Percentiles rank a stretch among this genome's conserved stretches.
Evolutionary conservation across 2,329 filamentous ascomycete genomes (phyloP).

Genomic region (Trichophyton benhamiae): DNA sequence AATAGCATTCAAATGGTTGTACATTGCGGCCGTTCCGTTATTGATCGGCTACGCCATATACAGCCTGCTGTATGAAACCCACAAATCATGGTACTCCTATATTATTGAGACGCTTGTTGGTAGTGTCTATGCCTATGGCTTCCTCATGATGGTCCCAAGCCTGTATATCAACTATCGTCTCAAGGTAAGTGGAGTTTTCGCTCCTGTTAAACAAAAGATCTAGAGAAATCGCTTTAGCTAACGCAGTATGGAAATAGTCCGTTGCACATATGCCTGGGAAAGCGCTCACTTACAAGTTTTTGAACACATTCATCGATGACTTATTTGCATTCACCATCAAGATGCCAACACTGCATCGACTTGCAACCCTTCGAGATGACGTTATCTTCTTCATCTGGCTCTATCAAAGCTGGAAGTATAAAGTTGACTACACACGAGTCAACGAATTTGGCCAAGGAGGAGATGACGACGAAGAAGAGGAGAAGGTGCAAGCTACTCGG

Average conservation of each 20-base stretch:
- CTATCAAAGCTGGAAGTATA: conserved; percentile 89
- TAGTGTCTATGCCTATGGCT: conserved; percentile 93
- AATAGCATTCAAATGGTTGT: conserved; percentile 96
- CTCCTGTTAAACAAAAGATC: not conserved
- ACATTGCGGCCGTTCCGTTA: conserved; percentile 78
- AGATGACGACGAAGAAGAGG: conserved; percentile 61
- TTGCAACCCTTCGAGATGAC: conserved; percentile 87
- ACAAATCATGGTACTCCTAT: conserved; percentile 98
- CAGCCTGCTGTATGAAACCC: conserved; percentile 79
- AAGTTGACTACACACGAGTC: conserved; percentile 77
- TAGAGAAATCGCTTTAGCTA: not conserved
- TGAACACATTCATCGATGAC: conserved; percentile 98
- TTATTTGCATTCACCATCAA: conserved; percentile 98
- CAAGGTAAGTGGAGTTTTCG: conserved; percentile 44
- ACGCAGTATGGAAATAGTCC: conserved; percentile 28
- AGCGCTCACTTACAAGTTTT: conserved; percentile 95
- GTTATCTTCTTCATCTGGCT: conserved; percentile 97
- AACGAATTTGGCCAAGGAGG: conserved; percentile 98
- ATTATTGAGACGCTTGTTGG: conserved; percentile 90
- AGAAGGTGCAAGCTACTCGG: conserved; percentile 24
- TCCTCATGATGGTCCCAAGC: conserved; percentile 96
- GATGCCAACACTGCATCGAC: conserved; percentile 86
- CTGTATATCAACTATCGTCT: conserved; percentile 99
- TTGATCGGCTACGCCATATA: conserved; percentile 82
- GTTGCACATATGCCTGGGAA: conserved; percentile 95